phyloP scores from a whole-genome alignment of 2,329 filamentous ascomycete species.

The Fusarium pseudocircinatum region DNA sequence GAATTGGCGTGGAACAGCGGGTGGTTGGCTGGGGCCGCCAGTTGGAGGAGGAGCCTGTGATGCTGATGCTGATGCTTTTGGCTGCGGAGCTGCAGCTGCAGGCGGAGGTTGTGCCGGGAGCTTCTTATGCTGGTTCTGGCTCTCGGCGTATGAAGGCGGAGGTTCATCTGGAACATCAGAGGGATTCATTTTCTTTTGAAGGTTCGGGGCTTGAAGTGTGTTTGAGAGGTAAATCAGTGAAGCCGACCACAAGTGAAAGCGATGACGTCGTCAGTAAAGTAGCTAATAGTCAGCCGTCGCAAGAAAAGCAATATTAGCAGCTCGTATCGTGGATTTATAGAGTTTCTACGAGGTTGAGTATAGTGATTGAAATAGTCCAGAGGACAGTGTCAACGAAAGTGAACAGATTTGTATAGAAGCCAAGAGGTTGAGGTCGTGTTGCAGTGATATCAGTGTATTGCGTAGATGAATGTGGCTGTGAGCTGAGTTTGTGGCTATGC shows the following conservation, averaged over 20 bases:
- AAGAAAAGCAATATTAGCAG: background rate
- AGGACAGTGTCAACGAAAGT: background rate
- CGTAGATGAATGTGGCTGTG: constrained; percentile 15
- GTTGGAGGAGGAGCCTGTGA: background rate
- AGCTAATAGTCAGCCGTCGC: background rate
- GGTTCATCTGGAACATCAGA: constrained; percentile 8
- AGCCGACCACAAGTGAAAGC: background rate
- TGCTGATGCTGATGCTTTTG: background rate
- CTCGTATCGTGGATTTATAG: background rate
- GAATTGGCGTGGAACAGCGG: constrained; percentile 24
- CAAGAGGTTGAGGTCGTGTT: background rate
- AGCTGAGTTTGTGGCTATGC: constrained; percentile 10
- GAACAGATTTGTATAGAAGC: constrained; percentile 3
- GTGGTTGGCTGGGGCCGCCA: constrained; percentile 1
- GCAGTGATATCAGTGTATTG: constrained; percentile 12
- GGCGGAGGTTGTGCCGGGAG: background rate
- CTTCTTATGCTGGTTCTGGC: background rate
- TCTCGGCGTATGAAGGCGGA: constrained; percentile 24
- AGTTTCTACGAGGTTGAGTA: background rate
- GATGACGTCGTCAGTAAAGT: background rate
- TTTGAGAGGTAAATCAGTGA: background rate
- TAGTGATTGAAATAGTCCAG: background rate
- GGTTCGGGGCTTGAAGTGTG: background rate
- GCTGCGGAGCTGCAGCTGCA: background rate
- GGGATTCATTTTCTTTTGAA: background rate